phyloP scores from a whole-genome alignment of 176 grass and related monocot species.

The Typha latifolia region DNA sequence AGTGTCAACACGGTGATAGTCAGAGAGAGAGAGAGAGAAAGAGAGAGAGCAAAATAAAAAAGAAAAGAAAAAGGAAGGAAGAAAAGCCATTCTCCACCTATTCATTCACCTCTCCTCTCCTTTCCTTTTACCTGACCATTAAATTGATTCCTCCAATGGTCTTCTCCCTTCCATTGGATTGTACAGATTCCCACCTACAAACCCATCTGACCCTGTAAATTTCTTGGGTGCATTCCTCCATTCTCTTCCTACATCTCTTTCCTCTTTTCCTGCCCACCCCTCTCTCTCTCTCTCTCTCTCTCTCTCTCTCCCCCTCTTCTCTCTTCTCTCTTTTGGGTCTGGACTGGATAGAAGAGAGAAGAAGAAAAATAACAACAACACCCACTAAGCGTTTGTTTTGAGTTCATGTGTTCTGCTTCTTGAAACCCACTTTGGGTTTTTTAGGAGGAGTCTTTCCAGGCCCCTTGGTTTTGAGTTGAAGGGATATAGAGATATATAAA shows the following conservation, averaged over 20 bases:
- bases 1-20: too few species aligned
- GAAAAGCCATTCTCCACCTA: slow-evolving; percentile 1
- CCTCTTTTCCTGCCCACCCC: neutral
- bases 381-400: neutral
- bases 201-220: neutral
- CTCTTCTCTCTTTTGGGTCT: neutral
- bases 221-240: neutral
- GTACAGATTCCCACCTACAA: slow-evolving; percentile 15
- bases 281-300: neutral
- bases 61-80: neutral
- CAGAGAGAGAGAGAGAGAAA: neutral
- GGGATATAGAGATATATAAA: neutral
- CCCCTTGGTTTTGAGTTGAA: neutral
- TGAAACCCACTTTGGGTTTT: neutral
- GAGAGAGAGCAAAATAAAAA: neutral
- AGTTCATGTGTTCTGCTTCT: neutral
- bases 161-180: slow-evolving; percentile 19
- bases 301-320: neutral
- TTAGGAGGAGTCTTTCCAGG: neutral
- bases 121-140: slow-evolving; percentile 18
- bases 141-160: slow-evolving; percentile 19
- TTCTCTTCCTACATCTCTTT: slow-evolving; percentile 6
- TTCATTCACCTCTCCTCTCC: slow-evolving; percentile 21
- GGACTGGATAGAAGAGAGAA: neutral
- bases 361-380: neutral